Base-by-base conservation (phyloP, 441 rosid species). In the Adansonia gregorii region DNA sequence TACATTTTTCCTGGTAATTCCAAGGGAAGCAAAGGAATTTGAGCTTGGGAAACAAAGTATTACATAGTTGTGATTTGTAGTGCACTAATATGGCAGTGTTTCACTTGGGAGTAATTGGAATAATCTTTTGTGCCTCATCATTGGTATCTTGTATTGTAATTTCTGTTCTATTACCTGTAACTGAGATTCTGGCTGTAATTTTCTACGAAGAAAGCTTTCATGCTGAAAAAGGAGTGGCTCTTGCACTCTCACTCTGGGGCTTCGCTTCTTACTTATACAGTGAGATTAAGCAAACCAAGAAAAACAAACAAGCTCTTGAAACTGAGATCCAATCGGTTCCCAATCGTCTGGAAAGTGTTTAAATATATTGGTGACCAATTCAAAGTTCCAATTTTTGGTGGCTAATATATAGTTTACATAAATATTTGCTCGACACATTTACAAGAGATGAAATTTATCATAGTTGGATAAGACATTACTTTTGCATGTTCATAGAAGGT, bases 171-270 rank as follows among this genome's bases (percentile, higher is more conserved):
- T 83, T 91, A 27, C 95, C 95, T 0, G 79, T 85, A 49, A 89
- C 89, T 4, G 89, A 91, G 85, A 72, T 87, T 58, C 83, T 93
- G 0, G 94, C 93, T 0, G 92, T 93, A 4, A 48, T 90, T 59
- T 87, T 89, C 86, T 91, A 52, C 83, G 76, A 81, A 4, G 97
- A 91, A 74, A 90, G 76, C n/a, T 93, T 93, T 74, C 76, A 78
- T 73, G 83, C 87, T 20, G 92, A 87, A 70, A 91, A 90, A 41
- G 92, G 88, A 0, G 87, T 91, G 51, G 76, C 93, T 58, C 91
- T 90, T 22, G 90, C 84, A 2, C 88, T 90, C 12, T 85, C 91
- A 0, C 89, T 90, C 0, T 91, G 91, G 93, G 90, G 91, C 1
- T 89, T 91, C 15, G 69, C 73, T 77, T 91, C 95, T 11, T 88